Evolutionary conservation across 768 basidiomycete genomes (phyloP), one percentile per base, ranked within the genome.

Genomic region (Amylocystis lapponica): DNA sequence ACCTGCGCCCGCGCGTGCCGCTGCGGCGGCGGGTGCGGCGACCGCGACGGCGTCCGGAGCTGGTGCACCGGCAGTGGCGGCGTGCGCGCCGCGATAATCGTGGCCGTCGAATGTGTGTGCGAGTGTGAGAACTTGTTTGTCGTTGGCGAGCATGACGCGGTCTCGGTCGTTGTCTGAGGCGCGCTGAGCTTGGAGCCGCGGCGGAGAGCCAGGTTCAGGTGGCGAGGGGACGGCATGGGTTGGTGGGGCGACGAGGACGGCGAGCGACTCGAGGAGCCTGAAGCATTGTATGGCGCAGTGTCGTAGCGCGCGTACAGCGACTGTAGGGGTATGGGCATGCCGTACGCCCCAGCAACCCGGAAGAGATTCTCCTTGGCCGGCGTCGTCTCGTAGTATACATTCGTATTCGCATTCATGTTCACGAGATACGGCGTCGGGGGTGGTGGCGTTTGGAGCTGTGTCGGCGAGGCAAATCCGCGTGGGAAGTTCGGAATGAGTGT

Each of bases 41-140:
- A 55, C 13, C 49, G 42, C 31, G 58, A 53, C 29, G 26, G 42
- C 13, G 55, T 48, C 9, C 51, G 46, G n/a, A 50, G 35, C 31
- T 43, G 48, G 39, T 43, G 45, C 13, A 39, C 49, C 54, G 40
- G 53, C 16, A 66, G 61, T 27, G 66, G 63, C 7, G 70, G 68
- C 3, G 70, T 68, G 9, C 66, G 61, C 11, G 73, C 61, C n/a
- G 39, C 29, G 12, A 69, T 70, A 42, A 75, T 65, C 0, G 75
- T 79, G 4, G 72, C 63, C 45, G 62, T 70, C 4, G 76, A 78
- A 30, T 69, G 66, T 14, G 73, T 66, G 52, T 79, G 76, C 23
- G 66, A 52, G 43, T 75, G 74, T n/a, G 68, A 62, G 42, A 66
- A 60, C 29, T 43, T 50, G 20, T 27, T 39, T 26, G 51, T 47